Evolutionary conservation across 2,329 filamentous ascomycete species (phyloP).

Genomic region (Lasiodiplodia theobromae): DNA sequence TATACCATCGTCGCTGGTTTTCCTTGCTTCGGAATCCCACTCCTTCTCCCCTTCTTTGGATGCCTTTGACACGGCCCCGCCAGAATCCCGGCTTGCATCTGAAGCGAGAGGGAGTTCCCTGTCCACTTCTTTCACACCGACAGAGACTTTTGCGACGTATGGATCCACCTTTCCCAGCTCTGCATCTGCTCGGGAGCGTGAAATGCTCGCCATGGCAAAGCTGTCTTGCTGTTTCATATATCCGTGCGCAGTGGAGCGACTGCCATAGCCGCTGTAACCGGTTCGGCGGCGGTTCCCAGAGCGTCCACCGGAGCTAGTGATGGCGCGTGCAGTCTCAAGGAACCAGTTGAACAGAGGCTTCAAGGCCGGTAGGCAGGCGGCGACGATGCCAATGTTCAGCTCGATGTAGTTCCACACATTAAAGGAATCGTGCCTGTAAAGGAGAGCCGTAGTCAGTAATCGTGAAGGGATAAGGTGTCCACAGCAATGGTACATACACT

Average conservation of each 20-base stretch:
- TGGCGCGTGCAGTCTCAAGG: constrained; percentile 39
- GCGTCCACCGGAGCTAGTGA: constrained; percentile 31
- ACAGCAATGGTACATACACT: constrained; percentile 33
- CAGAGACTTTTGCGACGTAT: constrained; percentile 24
- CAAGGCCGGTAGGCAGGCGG: constrained; percentile 51
- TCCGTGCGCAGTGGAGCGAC: constrained; percentile 8
- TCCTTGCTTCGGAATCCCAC: constrained; percentile 23
- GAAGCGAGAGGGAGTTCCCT: not conserved
- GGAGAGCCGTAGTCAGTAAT: constrained; percentile 24
- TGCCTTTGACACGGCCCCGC: not conserved
- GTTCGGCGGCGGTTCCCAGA: constrained; percentile 7
- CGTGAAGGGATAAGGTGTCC: not conserved
- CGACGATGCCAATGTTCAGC: constrained; percentile 53
- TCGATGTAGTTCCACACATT: constrained; percentile 56
- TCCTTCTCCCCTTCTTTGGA: constrained; percentile 21
- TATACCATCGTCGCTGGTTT: constrained; percentile 23
- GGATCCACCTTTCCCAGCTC: not conserved
- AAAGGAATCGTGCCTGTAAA: constrained; percentile 43
- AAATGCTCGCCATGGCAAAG: constrained; percentile 10
- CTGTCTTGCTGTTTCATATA: constrained; percentile 25
- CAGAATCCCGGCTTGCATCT: constrained; percentile 9
- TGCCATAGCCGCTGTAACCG: constrained; percentile 9
- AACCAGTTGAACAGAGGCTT: constrained; percentile 46
- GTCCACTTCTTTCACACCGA: constrained; percentile 1
- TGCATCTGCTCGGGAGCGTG: not conserved